These are phyloP conservation scores for Penicillium longicatenatum DNA, from an alignment of 495 filamentous ascomycete genomes.

Conservation along the genomic window DNA sequence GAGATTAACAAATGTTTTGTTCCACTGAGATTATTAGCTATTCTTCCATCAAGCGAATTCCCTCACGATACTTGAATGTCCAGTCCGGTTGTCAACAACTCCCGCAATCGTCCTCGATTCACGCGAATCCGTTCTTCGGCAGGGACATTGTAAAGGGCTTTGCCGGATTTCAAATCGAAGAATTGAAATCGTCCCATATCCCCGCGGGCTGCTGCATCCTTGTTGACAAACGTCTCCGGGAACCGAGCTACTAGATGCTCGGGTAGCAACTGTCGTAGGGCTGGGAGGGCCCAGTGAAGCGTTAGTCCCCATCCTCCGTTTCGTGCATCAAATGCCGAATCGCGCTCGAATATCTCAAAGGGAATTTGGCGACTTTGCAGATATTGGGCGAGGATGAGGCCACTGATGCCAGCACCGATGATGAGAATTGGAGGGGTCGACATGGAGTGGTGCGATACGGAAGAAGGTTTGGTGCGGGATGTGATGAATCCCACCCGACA, in stretches of 20 bases:
- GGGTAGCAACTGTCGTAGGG: conserved; percentile 51
- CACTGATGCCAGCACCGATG: conserved; percentile 61
- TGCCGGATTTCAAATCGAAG: conserved; percentile 52
- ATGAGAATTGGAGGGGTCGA: conserved; percentile 47
- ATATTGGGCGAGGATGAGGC: conserved; percentile 60
- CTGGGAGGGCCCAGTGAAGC: conserved; percentile 58
- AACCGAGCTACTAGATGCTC: conserved; percentile 47
- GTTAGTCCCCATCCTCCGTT: conserved; percentile 61
- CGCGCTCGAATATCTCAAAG: conserved; percentile 58
- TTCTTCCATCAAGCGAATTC: too few species aligned
- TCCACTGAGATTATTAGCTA: conserved; percentile 35
- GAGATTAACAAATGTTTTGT: conserved; percentile 42
- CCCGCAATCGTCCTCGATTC: conserved; percentile 48
- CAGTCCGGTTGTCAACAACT: conserved; percentile 49
- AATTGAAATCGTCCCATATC: conserved; percentile 57
- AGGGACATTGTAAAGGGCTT: conserved; percentile 48
- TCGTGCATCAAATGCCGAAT: conserved; percentile 43
- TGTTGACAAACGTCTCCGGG: conserved; percentile 54
- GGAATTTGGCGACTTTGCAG: conserved; percentile 49
- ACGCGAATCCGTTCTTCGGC: conserved; percentile 52
- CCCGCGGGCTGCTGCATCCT: conserved; percentile 36
- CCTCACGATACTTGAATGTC: conserved; percentile 39
- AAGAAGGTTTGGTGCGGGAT: too few species aligned
- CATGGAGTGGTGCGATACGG: conserved; percentile 10
- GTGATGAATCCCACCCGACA: too few species aligned